These are phyloP conservation scores for Adenanthera pavonina DNA, from an alignment of 306 rosid species.

Conservation along the genomic window DNA sequence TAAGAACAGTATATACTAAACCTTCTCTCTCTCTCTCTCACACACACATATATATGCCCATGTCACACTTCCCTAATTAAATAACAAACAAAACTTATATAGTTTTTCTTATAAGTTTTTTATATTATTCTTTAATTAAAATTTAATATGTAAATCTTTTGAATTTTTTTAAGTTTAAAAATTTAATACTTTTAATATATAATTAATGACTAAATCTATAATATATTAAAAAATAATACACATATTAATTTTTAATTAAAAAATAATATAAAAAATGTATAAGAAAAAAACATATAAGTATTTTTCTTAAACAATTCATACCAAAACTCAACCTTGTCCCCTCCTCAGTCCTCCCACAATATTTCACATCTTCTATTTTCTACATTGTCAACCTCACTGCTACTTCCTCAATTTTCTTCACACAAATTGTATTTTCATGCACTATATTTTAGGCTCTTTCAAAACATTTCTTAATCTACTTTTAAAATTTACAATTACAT, in stretches of 20 bases:
- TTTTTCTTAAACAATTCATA: conserved; percentile 42
- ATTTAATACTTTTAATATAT: no score
- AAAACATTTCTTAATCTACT: background rate
- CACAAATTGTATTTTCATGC: background rate
- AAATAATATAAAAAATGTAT: no score
- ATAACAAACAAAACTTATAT: no score
- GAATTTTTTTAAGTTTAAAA: no score
- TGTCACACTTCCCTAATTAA: conserved; percentile 60
- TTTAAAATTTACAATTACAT: background rate
- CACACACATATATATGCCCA: conserved; percentile 55
- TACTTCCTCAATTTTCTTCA: background rate
- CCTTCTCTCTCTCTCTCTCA: conserved; percentile 54
- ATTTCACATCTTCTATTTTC: conserved; percentile 19
- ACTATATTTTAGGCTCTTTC: background rate
- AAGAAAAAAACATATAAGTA: no score
- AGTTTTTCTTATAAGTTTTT: no score
- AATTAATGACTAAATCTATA: no score
- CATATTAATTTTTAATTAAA: no score
- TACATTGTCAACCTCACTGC: background rate
- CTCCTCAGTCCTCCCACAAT: conserved; percentile 36
- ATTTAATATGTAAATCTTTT: no score
- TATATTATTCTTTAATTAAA: no score
- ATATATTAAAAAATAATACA: no score
- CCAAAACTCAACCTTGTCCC: conserved; percentile 64
- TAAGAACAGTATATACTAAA: conserved; percentile 45